phyloP scores from a whole-genome alignment of 202 grass and related monocot species.

The Cymbopogon flexuosus region DNA sequence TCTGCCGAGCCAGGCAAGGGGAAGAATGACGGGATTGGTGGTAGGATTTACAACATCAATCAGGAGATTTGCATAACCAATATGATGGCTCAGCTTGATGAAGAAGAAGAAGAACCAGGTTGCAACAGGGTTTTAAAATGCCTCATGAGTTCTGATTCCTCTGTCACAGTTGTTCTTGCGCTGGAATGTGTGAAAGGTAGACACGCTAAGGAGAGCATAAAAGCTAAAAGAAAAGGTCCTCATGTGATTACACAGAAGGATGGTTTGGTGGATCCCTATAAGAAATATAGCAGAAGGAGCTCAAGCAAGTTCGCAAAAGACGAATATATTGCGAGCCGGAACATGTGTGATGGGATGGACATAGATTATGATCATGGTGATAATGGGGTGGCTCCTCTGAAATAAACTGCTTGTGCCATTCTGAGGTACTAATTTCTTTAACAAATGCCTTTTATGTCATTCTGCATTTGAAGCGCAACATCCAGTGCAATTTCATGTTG shows the following conservation, averaged over 20 bases:
- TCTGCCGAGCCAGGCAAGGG: not conserved
- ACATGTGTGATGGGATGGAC: slow-evolving; percentile 15
- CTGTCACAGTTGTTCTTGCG: slow-evolving; percentile 52
- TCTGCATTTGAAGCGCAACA: slow-evolving; percentile 2
- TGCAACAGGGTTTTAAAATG: not conserved
- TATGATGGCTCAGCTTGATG: slow-evolving; percentile 48
- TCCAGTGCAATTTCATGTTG: not conserved
- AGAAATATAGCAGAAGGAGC: slow-evolving; percentile 57
- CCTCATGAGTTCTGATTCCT: not conserved
- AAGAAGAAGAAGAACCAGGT: slow-evolving; percentile 23
- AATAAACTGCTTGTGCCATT: slow-evolving; percentile 17
- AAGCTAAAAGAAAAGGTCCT: slow-evolving; percentile 33
- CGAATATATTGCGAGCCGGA: slow-evolving; percentile 7
- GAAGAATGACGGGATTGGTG: slow-evolving; percentile 2
- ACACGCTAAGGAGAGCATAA: slow-evolving; percentile 15
- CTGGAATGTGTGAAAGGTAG: slow-evolving; percentile 36
- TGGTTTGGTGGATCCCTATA: slow-evolving; percentile 41
- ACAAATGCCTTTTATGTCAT: not conserved
- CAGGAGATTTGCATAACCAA: slow-evolving; percentile 44
- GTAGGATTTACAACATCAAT: not conserved
- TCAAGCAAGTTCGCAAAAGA: slow-evolving; percentile 26
- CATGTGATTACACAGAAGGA: slow-evolving; percentile 21
- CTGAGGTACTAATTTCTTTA: slow-evolving; percentile 15
- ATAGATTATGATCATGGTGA: slow-evolving; percentile 13
- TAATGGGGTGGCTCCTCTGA: slow-evolving; percentile 15